Conservation (phyloP, 768 basidiomycete species). For the Lentinula edodes region DNA sequence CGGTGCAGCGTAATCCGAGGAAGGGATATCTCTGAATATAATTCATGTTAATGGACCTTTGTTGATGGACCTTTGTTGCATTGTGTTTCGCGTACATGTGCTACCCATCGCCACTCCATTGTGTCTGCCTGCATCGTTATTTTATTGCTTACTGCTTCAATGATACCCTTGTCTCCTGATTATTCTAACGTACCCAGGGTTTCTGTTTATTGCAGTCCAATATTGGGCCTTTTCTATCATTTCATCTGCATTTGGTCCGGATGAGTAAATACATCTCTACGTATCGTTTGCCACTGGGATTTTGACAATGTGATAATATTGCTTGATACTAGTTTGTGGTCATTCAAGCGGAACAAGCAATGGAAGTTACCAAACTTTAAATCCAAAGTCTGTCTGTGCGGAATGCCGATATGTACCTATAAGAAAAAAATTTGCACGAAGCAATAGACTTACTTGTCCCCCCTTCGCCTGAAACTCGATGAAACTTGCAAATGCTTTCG, state of each 20-base stretch:
- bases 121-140: not conserved
- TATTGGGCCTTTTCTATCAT: not conserved
- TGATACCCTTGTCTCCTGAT: conserved; percentile 1
- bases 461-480: not conserved
- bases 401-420: not conserved
- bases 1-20: not conserved
- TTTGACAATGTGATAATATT: not conserved
- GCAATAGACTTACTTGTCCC: not conserved
- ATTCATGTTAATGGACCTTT: not conserved
- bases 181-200: not conserved
- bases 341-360: not conserved
- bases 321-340: not conserved
- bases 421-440: not conserved
- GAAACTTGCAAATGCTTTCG: not conserved
- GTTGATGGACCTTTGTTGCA: not conserved
- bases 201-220: not conserved
- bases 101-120: not conserved
- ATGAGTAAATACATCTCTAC: not conserved
- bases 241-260: not conserved
- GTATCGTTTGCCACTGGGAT: not conserved
- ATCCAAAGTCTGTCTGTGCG: not conserved
- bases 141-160: not conserved
- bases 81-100: not conserved
- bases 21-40: not conserved
- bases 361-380: not conserved